Base-by-base conservation (phyloP, 164 flowering plant genomes). In the Vitis rupestris region DNA sequence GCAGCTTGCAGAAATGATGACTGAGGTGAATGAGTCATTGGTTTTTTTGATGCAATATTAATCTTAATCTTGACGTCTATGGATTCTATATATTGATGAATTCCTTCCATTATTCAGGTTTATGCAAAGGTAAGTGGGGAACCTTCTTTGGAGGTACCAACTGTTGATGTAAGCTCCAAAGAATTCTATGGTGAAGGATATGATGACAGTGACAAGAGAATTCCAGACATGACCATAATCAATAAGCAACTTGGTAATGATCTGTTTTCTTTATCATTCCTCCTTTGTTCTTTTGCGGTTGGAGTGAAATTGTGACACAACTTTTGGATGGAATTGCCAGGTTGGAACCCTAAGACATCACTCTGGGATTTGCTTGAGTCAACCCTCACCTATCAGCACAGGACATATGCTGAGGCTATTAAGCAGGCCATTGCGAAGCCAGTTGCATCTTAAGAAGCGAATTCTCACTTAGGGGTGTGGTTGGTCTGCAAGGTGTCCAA, bases 121-220 rank as follows among this genome's bases (percentile, higher is more conserved):
- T 95, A 90, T 63, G 54, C 91, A 2, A 93, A 90, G 80, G 99
- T 95, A 11, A 88, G 92, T 59, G 97, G 95, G 64, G 95, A 88
- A 76, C 67, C 94, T 37, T 3, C 86, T 66, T 14, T 90, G 29
- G 93, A 91, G 52, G 54, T 50, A 2, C 98, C 99, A 8, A 95
- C 99, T 2, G 50, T 93, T 54, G 98, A 95, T 79, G 85, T 95
- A 12, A 90, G 93, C 81, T 95, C 99, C 53, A 86, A 93, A 71
- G 99, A 91, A 79, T 95, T 95, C 51, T 95, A 95, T 67, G 99
- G 98, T 17, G 99, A 83, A 77, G 99, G 98, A 49, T 95, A 95
- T 48, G 99, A 95, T 82, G 99, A 93, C 72, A 95, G 97, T 80
- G 99, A 92, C 70, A 92, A 87, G 71, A 82, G 96, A 70, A 90